phyloP scores from a whole-genome alignment of 2,329 filamentous ascomycete species.

The Huntiella bhutanensis region DNA sequence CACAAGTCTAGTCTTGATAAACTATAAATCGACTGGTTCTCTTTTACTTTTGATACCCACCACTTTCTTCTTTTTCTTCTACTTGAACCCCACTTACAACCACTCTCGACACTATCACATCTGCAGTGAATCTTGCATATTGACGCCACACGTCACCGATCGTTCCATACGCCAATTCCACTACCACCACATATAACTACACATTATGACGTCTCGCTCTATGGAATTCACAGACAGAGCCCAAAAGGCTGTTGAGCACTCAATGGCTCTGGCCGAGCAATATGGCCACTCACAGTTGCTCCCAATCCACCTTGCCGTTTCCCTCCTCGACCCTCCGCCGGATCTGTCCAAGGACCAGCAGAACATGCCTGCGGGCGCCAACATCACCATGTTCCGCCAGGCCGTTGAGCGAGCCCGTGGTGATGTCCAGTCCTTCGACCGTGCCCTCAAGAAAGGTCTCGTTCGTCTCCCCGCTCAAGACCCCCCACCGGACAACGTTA shows the following conservation, averaged over 20 bases:
- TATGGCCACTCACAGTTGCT: conserved; percentile 83
- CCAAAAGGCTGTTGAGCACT: conserved; percentile 74
- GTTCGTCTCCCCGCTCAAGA: conserved; percentile 88
- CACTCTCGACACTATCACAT: neutral
- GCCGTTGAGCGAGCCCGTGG: conserved; percentile 87
- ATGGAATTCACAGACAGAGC: conserved; percentile 92
- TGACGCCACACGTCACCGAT: neutral
- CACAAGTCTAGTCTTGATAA: neutral
- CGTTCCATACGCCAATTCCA: neutral
- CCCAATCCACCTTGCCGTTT: conserved; percentile 74
- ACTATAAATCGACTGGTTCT: neutral
- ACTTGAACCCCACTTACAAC: neutral
- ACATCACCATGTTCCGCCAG: conserved; percentile 74
- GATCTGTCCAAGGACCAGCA: conserved; percentile 70
- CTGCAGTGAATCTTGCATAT: conserved; percentile 3
- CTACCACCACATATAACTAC: conserved; percentile 1
- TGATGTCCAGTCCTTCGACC: conserved; percentile 73
- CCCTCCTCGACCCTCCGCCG: conserved; percentile 55
- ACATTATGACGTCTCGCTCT: conserved; percentile 44
- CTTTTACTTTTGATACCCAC: conserved; percentile 1
- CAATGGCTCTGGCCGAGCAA: conserved; percentile 71
- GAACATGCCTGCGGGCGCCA: conserved; percentile 45
- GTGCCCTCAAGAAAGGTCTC: conserved; percentile 75
- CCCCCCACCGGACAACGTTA: conserved; percentile 75
- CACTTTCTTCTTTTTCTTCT: neutral